A percentile compares a stretch with the other conserved stretches of the same genome.
These are phyloP conservation scores for Gigaspora rosea DNA, from an alignment of 192 early-diverging fungal species.

Conservation along the genomic window DNA sequence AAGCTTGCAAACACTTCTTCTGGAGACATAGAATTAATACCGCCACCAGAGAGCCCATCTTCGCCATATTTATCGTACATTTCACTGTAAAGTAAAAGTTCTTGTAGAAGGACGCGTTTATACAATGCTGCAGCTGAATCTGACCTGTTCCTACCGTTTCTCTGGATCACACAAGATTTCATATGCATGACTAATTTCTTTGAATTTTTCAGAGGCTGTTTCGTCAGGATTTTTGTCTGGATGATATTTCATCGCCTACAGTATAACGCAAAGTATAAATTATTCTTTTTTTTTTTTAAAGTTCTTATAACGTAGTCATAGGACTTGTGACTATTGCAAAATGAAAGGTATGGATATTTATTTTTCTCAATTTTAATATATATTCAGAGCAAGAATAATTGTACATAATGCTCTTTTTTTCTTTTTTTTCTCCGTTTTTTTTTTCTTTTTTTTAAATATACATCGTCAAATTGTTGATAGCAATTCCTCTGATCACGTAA, in stretches of 20 bases:
- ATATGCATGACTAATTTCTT: constrained; percentile 89
- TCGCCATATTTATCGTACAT: constrained; percentile 93
- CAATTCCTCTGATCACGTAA: neutral
- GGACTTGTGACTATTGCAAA: too few relatives aligned
- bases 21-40: constrained; percentile 66
- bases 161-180: constrained; percentile 82
- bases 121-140: neutral
- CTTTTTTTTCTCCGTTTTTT: too few relatives aligned
- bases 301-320: neutral
- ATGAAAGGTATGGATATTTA: too few relatives aligned
- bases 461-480: too few relatives aligned
- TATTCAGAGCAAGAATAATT: too few relatives aligned
- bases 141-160: constrained; percentile 42
- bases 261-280: constrained; percentile 8
- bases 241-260: constrained; percentile 69
- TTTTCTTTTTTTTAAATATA: neutral
- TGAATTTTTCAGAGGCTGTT: constrained; percentile 72
- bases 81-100: constrained; percentile 44
- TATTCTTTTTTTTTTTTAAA: neutral
- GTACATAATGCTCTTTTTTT: too few relatives aligned
- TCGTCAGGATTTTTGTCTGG: constrained; percentile 79
- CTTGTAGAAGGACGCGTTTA: neutral
- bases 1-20: constrained; percentile 87
- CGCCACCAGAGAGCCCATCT: constrained; percentile 74
- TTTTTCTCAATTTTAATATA: too few relatives aligned